Percentiles rank a stretch among this genome's conserved stretches.
Conservation (phyloP, 1,139 yeast species). For the Lodderomyces jiufengensis region DNA sequence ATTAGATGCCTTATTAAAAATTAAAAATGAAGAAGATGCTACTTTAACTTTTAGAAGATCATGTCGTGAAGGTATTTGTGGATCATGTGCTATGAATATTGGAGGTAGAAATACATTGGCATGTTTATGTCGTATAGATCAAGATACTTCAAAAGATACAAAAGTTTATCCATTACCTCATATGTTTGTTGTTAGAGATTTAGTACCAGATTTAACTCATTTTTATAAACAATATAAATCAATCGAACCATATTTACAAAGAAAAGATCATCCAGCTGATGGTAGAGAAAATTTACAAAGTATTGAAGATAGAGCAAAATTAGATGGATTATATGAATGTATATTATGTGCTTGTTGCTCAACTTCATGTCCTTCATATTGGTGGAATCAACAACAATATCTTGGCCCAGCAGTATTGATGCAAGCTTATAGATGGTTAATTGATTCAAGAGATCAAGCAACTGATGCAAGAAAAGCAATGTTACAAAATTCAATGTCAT, state of each 20-base stretch:
- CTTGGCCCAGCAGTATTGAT: constrained; percentile 97
- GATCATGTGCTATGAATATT: constrained; percentile 99
- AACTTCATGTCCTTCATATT: constrained; percentile 97
- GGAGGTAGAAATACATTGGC: constrained; percentile 97
- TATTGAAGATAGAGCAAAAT: constrained; percentile 90
- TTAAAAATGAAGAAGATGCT: constrained; percentile 94
- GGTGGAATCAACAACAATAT: constrained; percentile 99
- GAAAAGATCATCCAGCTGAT: constrained; percentile 75
- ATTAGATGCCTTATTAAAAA: constrained; percentile 88
- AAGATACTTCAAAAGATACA: constrained; percentile 65
- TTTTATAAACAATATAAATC: constrained; percentile 98
- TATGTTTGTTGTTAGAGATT: constrained; percentile 95
- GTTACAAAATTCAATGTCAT: constrained; percentile 95
- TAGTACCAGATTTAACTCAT: constrained; percentile 96
- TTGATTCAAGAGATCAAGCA: constrained; percentile 96
- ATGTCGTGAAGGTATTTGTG: constrained; percentile 99
- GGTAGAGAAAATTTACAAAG: constrained; percentile 93
- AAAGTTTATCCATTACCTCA: constrained; percentile 97
- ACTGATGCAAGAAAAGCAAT: constrained; percentile 74
- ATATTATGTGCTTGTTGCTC: constrained; percentile 98
- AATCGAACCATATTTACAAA: constrained; percentile 93
- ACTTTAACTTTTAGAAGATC: constrained; percentile 96
- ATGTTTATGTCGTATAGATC: constrained; percentile 91
- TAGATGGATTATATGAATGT: constrained; percentile 97
- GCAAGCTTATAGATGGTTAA: constrained; percentile 99